Evolutionary conservation across 78 protist genomes (phyloP), one percentile per base, ranked within the genome.

Genomic region (Anaeramoeba ignava): DNA sequence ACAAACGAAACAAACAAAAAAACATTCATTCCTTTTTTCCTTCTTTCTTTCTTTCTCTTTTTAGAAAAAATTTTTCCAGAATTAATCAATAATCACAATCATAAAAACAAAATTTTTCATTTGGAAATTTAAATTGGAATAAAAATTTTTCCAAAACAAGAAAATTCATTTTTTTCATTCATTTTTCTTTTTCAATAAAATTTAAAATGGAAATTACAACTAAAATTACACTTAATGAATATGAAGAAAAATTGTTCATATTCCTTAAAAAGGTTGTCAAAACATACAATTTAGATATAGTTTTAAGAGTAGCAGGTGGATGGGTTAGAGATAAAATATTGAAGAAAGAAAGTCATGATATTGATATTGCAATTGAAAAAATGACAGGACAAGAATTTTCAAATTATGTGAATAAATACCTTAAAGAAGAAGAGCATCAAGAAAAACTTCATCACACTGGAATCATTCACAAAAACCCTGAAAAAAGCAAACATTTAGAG

Each of bases 311-410:
- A 34, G 97, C 97, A 0, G 98, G 97, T 36, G 99, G 99, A 1
- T 96, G 99, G 99, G 98, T 96, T 0, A 78, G 99, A 8, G 98
- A 95, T 81, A 93, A 93, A 81, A 34, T 90, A 3, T n/a, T 54
- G 8, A 17, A 17, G 17, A 54, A 54, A 17, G 73, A 54, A 54
- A 27, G 36, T 54, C 8, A 54, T 3, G 91, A 89, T 42, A 38
- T 89, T 1, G 91, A 89, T 40, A 38, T 87, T 17, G 36, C 89
- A 17, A 36, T 81, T 40, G 27, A 27, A 3, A 34, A 33, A 34
- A 40, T 87, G 38, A 3, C 78, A 0, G 84, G 85, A 67, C 2
- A 1, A 3, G 3, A 1, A 1, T 87, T 87, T 39, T 84, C 83
- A 27, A 27, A 87, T 33, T 67, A 82, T 33, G 40, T 85, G 3